Percentiles rank a stretch among this genome's conserved stretches.
phyloP scores from a whole-genome alignment of 257 asterid species.

The Echites panduratus region DNA sequence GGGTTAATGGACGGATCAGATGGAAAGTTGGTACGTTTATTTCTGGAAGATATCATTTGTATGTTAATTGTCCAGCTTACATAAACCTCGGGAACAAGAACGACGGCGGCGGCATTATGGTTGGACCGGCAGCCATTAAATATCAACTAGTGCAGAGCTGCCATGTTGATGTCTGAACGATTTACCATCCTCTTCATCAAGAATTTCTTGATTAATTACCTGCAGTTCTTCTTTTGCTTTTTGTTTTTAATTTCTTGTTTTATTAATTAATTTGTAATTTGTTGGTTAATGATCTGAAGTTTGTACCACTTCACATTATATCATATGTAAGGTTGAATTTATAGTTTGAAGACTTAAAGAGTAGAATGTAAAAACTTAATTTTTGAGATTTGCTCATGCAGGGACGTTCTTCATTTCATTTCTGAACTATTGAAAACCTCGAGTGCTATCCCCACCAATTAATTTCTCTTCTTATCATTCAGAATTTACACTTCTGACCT shows the following conservation, averaged over 20 bases:
- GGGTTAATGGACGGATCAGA: conserved; percentile 48
- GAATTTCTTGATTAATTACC: background rate
- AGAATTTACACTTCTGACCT: no score
- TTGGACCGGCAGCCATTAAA: conserved; percentile 39
- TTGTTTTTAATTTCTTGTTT: background rate
- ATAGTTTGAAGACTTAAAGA: background rate
- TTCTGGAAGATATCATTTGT: conserved; percentile 48
- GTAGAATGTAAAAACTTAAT: background rate
- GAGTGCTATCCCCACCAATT: no score
- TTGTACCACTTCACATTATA: background rate
- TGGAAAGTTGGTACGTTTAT: conserved; percentile 78
- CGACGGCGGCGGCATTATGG: conserved; percentile 16
- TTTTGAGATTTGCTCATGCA: no score
- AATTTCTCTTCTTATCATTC: no score
- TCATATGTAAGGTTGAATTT: background rate
- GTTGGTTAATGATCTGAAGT: background rate
- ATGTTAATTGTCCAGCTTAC: conserved; percentile 75
- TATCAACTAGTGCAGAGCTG: conserved; percentile 47
- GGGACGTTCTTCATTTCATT: no score
- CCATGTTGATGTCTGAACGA: conserved; percentile 44
- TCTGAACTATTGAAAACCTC: no score
- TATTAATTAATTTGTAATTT: background rate
- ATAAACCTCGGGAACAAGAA: conserved; percentile 34
- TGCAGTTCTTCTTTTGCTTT: background rate
- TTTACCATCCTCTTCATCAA: background rate